Evolutionary conservation across 2,329 filamentous ascomycete genomes (phyloP).

Genomic region (Fusarium brevicatenulatum): DNA sequence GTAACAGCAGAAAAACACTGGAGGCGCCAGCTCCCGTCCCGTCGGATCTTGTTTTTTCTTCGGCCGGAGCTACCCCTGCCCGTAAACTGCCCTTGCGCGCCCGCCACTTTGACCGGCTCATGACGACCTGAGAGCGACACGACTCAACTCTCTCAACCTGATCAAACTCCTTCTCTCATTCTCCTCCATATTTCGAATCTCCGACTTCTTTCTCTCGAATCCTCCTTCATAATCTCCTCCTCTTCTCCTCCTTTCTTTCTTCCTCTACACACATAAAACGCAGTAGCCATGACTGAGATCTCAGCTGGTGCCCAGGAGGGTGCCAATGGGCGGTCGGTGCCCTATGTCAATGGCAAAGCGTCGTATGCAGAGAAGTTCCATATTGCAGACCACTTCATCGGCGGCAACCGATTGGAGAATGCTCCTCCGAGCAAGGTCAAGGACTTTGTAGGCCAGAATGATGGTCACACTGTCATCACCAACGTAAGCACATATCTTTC

Average conservation of each 20-base stretch:
- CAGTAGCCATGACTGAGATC: conserved; percentile 60
- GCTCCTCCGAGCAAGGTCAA: conserved; percentile 89
- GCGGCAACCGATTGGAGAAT: conserved; percentile 86
- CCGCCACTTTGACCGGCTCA: conserved; percentile 40
- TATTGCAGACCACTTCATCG: conserved; percentile 93
- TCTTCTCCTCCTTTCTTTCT: conserved; percentile 2
- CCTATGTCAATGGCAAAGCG: conserved; percentile 66
- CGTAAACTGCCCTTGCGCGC: conserved; percentile 28
- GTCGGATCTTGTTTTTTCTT: conserved; percentile 31
- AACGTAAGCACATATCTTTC: conserved; percentile 72
- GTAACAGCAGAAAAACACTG: conserved; percentile 20
- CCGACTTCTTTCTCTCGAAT: conserved; percentile 22
- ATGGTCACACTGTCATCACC: conserved; percentile 97
- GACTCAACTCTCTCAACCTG: conserved; percentile 20
- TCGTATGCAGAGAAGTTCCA: conserved; percentile 84
- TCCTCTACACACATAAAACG: conserved; percentile 37
- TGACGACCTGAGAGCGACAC: conserved; percentile 44
- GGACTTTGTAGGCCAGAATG: conserved; percentile 90
- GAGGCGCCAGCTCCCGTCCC: conserved; percentile 11
- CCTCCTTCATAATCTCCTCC: conserved; percentile 28
- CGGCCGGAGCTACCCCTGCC: conserved; percentile 44
- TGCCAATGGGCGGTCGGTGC: conserved; percentile 60
- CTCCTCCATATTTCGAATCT: conserved; percentile 14
- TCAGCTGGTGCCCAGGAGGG: conserved; percentile 53
- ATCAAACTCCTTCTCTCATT: conserved; percentile 31